Base-by-base conservation (phyloP, 202 grass and related monocot species). In the Alloteropsis angusta region DNA sequence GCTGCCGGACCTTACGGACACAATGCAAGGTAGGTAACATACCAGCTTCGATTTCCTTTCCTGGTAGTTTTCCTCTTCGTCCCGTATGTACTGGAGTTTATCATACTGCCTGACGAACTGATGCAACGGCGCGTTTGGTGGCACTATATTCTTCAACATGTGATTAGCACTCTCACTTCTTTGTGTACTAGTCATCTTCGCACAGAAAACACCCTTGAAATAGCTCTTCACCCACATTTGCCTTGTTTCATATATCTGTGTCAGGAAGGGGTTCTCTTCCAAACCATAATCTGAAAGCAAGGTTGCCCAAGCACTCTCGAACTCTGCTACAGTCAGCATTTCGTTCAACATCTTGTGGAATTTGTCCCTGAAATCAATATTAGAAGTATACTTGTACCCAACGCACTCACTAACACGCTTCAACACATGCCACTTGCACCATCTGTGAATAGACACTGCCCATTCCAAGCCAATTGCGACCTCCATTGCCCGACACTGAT, bases 221-320 rank as follows among this genome's bases (percentile, higher is more conserved):
- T 34, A 61, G 2, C 25, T 6, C 14, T 61, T 61, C 12, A 16
- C 59, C 4, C 59, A 61, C 5, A 11, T 35, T 0, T 61, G 14
- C 0, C 59, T 5, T 7, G 5, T 7, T 3, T 18, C 28, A 36
- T 17, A 61, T 1, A 18, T 36, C 0, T 61, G 13, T 1, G 0
- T 5, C 0, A 61, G 1, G 1, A 61, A 61, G 2, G 13, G 0
- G 4, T 61, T 34, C 0, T 9, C 14, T 0, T 1, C 0, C 1
- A 61, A 0, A 0, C 14, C 14, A 8, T 61, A 61, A 6, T 35
- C 6, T 0, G 3, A 4, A 0, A 61, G 0, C 2, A 17, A 15
- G 0, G 1, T 3, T 0, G 3, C 17, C 44, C 68, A 53, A 0
- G 5, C 50, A 0, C 1, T 3, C 6, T 57, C 71, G 10, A 73